These are phyloP conservation scores for Lodderomyces margitis DNA, from an alignment of 1,139 yeast species.

Conservation along the genomic window DNA sequence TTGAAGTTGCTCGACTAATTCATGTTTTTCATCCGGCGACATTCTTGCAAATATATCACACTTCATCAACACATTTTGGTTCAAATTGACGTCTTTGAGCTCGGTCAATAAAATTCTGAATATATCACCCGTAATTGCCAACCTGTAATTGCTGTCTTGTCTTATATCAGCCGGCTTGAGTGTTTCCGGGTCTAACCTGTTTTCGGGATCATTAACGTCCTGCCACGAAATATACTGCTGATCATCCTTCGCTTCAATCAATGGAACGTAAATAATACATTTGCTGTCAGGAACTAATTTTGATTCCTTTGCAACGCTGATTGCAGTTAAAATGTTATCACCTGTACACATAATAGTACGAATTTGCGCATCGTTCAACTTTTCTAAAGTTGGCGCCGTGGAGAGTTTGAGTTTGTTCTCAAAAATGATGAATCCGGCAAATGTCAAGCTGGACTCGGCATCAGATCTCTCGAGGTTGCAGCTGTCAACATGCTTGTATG, in stretches of 20 bases:
- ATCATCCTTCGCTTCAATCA: conserved; percentile 41
- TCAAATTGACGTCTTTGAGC: conserved; percentile 35
- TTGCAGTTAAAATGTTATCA: conserved; percentile 90
- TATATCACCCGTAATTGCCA: conserved; percentile 92
- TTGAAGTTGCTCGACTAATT: conserved; percentile 84
- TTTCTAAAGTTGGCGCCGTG: conserved; percentile 59
- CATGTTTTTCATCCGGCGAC: conserved; percentile 99
- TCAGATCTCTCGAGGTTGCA: conserved; percentile 42
- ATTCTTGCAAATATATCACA: conserved; percentile 87
- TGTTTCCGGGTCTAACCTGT: conserved; percentile 59
- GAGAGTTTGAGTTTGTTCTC: conserved; percentile 82
- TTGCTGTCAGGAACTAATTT: conserved; percentile 51
- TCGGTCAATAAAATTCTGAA: conserved; percentile 73
- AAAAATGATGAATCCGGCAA: conserved; percentile 86
- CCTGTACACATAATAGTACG: conserved; percentile 97
- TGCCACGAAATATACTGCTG: conserved; percentile 54
- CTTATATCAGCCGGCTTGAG: conserved; percentile 47
- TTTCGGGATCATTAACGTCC: conserved; percentile 56
- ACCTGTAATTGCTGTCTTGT: conserved; percentile 43
- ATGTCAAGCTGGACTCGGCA: conserved; percentile 65
- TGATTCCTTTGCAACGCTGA: conserved; percentile 88
- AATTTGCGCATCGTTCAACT: conserved; percentile 62
- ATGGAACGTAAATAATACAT: conserved; percentile 65
- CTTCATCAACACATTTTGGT: conserved; percentile 64
- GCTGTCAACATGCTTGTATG: conserved; percentile 49